Conservation (phyloP, 352 stramenopile species). For the Globisporangium okanoganense region DNA sequence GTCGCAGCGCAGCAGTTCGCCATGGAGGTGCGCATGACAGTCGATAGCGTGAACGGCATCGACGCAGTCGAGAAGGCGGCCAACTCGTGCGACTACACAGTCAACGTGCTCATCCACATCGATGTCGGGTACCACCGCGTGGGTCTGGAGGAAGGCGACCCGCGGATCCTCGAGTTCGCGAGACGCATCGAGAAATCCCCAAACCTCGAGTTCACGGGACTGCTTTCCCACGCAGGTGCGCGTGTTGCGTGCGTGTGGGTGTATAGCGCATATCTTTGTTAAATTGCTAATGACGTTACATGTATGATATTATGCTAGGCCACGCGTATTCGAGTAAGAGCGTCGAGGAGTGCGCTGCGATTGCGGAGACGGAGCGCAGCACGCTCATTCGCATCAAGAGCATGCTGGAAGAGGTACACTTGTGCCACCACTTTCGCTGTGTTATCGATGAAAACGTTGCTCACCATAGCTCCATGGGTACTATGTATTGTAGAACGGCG, state of each 20-base stretch:
- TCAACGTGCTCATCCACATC: slow-evolving; percentile 68
- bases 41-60: slow-evolving; percentile 55
- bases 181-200: slow-evolving; percentile 44
- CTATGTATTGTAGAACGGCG: slow-evolving; percentile 24
- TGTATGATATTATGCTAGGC: slow-evolving; percentile 20
- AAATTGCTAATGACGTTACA: background rate
- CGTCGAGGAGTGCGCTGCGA: slow-evolving; percentile 37
- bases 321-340: slow-evolving; percentile 57
- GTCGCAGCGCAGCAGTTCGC: slow-evolving; percentile 35
- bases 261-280: too few species aligned
- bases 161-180: slow-evolving; percentile 44
- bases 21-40: slow-evolving; percentile 54
- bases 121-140: slow-evolving; percentile 77
- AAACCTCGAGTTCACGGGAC: slow-evolving; percentile 48
- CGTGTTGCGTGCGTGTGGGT: background rate
- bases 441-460: background rate
- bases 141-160: slow-evolving; percentile 54
- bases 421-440: background rate
- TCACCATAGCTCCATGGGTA: background rate
- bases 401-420: slow-evolving; percentile 32
- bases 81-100: slow-evolving; percentile 29
- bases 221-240: slow-evolving; percentile 57
- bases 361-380: slow-evolving; percentile 53
- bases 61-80: slow-evolving; percentile 49
- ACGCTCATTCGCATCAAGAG: slow-evolving; percentile 70